These are phyloP conservation scores for Cnidoscolus chayamansa DNA, from an alignment of 441 rosid genomes.

Conservation along the genomic window DNA sequence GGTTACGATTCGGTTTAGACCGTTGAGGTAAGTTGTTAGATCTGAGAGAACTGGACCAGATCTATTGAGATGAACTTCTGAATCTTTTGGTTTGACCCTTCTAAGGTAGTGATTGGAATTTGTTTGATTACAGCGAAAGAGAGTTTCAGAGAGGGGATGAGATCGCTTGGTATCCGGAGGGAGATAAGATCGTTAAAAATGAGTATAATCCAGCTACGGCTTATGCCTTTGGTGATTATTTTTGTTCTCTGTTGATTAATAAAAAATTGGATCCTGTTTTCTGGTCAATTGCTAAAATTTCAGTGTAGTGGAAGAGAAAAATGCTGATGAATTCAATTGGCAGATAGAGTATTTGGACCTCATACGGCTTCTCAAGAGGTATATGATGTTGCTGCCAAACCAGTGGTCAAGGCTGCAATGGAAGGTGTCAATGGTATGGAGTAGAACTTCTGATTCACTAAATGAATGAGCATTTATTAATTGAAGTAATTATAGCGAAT, in stretches of 20 bases:
- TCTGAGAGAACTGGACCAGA: constrained; percentile 55
- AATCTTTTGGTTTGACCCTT: constrained; percentile 11
- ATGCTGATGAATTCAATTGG: constrained; percentile 20
- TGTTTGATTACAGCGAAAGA: constrained; percentile 65
- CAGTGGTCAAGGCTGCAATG: constrained; percentile 96
- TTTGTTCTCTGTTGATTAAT: background rate
- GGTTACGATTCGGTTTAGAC: constrained; percentile 95
- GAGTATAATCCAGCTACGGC: constrained; percentile 85
- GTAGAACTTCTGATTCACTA: constrained; percentile 9
- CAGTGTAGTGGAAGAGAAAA: background rate
- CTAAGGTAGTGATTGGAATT: constrained; percentile 7
- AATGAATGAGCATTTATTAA: background rate
- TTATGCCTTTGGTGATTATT: constrained; percentile 76
- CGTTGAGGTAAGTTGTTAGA: constrained; percentile 78
- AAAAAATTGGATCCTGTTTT: constrained; percentile 1
- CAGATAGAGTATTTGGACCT: constrained; percentile 93
- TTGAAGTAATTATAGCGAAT: background rate
- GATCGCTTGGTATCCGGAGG: constrained; percentile 95
- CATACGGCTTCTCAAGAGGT: constrained; percentile 75
- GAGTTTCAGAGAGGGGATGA: constrained; percentile 97
- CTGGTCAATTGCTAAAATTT: background rate
- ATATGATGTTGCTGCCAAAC: constrained; percentile 90
- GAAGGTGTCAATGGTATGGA: constrained; percentile 92
- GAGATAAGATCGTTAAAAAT: constrained; percentile 81
- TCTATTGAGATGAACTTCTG: constrained; percentile 33